Evolutionary conservation across 140 eudicot genomes (phyloP), one percentile per base, ranked within the genome.

Genomic region (Ambrosia hybrid): DNA sequence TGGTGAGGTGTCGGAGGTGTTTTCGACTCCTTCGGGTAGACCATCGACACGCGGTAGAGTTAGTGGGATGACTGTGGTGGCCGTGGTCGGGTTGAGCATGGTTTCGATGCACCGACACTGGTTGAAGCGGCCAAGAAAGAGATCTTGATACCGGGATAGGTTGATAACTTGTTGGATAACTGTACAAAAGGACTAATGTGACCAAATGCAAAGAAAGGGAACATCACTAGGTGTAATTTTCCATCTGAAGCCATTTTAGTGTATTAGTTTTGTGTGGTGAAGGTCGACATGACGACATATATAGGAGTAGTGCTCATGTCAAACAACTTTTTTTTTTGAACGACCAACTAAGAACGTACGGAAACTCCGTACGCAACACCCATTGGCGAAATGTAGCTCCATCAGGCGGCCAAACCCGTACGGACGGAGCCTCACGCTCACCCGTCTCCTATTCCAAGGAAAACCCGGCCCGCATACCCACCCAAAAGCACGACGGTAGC

Each of bases 141-240:
- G 39, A 87, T 75, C 57, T 37, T 70, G 81, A 84, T 64, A 4
- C 88, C 86, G 4, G 71, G 49, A 68, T 52, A 45, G 10, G 68
- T 57, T 33, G 95, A 75, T 17, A 88, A 73, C 82, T 81, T 80
- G 65, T 88, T 85, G 52, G 87, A 78, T 2, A 88, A 81, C 34
- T 83, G 86, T 4, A 88, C 85, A 64, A 85, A 88, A 15, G 95
- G 95, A 68, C 76, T 83, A 1, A 88, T 85, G 72, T 88, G 95
- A 57, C 91, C 91, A 38, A 38, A 38, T 39, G 4, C 6, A 39
- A 39, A 4, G 4, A 4, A 5, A 11, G 7, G 6, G 4, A 39
- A 5, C 4, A 39, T 7, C 6, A 36, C 6, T 39, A 39, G 6
- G 6, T 0, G 6, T 4, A 1, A 39, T 5, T 4, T 39, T 39